phyloP scores from a whole-genome alignment of 1,284 basidiomycete genomes.

The Puccinia horiana region DNA sequence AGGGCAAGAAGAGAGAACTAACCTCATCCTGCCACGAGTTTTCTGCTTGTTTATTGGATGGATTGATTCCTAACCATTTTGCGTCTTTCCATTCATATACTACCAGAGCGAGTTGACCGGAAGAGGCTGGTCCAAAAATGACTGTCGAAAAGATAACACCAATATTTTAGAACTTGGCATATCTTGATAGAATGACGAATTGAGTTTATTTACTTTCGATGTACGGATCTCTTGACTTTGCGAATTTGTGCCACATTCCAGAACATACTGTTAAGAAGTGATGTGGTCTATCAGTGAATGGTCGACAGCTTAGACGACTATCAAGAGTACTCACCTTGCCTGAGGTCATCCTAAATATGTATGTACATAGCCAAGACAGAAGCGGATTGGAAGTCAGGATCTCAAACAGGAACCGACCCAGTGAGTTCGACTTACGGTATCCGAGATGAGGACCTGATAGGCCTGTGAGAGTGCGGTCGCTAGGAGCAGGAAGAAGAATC shows the following conservation, averaged over 20 bases:
- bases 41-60: slow-evolving; percentile 33
- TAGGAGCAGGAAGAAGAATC: not conserved
- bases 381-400: not conserved
- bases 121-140: slow-evolving; percentile 72
- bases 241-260: slow-evolving; percentile 48
- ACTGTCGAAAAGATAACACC: slow-evolving; percentile 63
- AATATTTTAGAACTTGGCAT: not conserved
- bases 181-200: not conserved
- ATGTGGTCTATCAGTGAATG: not conserved
- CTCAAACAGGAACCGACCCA: too few species aligned
- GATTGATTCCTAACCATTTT: slow-evolving; percentile 71
- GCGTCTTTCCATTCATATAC: slow-evolving; percentile 94
- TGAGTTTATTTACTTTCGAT: slow-evolving; percentile 34
- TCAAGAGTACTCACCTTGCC: slow-evolving; percentile 25
- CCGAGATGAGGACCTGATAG: slow-evolving; percentile 48
- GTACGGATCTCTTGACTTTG: slow-evolving; percentile 46
- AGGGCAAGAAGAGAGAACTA: slow-evolving; percentile 51
- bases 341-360: slow-evolving; percentile 47
- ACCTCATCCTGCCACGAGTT: slow-evolving; percentile 58
- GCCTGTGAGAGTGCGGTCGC: not conserved
- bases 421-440: slow-evolving; percentile 20
- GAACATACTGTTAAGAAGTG: slow-evolving; percentile 26
- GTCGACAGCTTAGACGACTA: too few species aligned
- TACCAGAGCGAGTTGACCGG: slow-evolving; percentile 88
- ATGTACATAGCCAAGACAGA: too few species aligned